Evolutionary conservation across 1,284 basidiomycete species (phyloP), one percentile per base, ranked within the genome.

Genomic region (Pyrrhoderma lamaoense): DNA sequence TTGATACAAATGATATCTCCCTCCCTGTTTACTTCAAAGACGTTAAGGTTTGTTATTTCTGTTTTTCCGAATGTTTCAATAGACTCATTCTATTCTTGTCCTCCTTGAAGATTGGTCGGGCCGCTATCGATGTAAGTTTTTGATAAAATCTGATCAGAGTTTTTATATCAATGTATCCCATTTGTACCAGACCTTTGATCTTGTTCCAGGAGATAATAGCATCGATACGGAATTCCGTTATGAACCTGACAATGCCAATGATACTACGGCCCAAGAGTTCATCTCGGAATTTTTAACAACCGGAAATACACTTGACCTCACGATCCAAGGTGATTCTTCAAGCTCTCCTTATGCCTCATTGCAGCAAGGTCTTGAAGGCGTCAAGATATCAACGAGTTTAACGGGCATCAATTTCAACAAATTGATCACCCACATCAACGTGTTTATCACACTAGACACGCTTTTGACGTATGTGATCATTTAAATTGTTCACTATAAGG

Each of bases 331-430:
- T 16, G 82, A 85, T 57, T 51, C 61, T 3, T 58, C 63, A 3
- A 82, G 84, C 55, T 77, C 82, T 8, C 83, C 84, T 1, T 86
- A 84, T 62, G 71, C 62, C 4, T 84, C 83, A 2, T 64, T 90
- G 38, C 64, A 71, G 45, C 72, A 74, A 3, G 84, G 77, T 1
- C 68, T 89, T 7, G 70, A 77, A 19, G 75, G 76, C 34, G 65
- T 87, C 25, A 67, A 67, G n/a, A 65, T 88, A 35, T 59, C 66
- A 5, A 74, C 79, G 1, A 68, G 68, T 42, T 64, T 87, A 39
- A 59, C 63, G 13, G 79, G 76, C n/a, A 62, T 82, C 53, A 67
- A 75, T 42, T 61, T 59, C 1, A 67, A 68, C 0, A 65, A 69
- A 2, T 66, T 76, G 45, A 65, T 77, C 45, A 65, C 69, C 9